Evolutionary conservation across 148 eudicot genomes (phyloP).

Genomic region (Limonium bicolor): DNA sequence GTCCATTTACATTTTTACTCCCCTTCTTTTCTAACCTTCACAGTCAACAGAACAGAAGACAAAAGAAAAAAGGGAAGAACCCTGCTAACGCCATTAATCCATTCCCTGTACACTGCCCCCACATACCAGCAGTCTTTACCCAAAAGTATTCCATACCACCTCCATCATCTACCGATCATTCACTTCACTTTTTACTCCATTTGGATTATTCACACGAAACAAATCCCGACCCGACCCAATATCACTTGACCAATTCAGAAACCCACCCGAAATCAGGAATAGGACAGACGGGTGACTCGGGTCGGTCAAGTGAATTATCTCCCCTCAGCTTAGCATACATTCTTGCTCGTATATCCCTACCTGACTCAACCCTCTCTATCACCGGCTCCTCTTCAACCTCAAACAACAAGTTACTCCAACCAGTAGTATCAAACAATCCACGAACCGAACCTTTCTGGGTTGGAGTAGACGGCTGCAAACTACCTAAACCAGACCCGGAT

Average conservation of each 20-base stretch:
- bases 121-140: no score
- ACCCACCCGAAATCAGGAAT: constrained; percentile 80
- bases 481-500: constrained; percentile 11
- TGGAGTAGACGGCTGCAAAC: constrained; percentile 34
- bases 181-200: no score
- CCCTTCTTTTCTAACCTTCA: no score
- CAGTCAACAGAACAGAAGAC: no score
- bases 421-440: constrained; percentile 17
- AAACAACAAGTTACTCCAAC: no score
- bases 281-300: constrained; percentile 7
- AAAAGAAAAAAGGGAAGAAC: no score
- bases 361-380: constrained; percentile 76
- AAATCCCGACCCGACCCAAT: not conserved
- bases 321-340: constrained; percentile 67
- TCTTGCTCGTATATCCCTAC: constrained; percentile 43
- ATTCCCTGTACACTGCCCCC: no score
- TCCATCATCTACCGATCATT: no score
- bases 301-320: constrained; percentile 46
- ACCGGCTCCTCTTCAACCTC: constrained; percentile 29
- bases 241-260: constrained; percentile 50
- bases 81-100: no score
- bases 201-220: no score
- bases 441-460: constrained; percentile 30
- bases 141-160: no score
- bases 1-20: no score